Evolutionary conservation across 768 basidiomycete genomes (phyloP).

Genomic region (Pleurotus tuber-regium): DNA sequence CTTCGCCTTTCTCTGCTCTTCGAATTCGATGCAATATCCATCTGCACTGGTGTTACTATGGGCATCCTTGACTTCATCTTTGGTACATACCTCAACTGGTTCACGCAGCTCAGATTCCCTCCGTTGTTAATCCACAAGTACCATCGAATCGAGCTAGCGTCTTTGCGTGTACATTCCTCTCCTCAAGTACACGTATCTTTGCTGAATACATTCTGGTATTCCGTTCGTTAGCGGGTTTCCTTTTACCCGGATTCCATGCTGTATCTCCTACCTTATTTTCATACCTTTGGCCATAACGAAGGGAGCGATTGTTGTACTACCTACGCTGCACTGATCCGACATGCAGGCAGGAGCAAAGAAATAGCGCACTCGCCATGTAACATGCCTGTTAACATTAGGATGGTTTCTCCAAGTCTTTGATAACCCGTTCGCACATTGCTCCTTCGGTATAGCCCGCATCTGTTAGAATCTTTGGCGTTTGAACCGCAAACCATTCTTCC

Average conservation of each 20-base stretch:
- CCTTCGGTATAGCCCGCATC: conserved; percentile 12
- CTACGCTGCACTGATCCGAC: not conserved
- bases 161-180: conserved; percentile 11
- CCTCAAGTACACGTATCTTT: conserved; percentile 15
- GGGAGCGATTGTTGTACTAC: conserved; percentile 12
- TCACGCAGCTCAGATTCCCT: not conserved
- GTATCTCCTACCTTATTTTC: conserved; percentile 14
- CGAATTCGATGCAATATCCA: conserved; percentile 18
- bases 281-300: conserved; percentile 16
- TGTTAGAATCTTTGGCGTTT: conserved; percentile 19
- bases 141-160: not conserved
- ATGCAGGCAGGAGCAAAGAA: not conserved
- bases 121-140: conserved; percentile 3
- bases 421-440: conserved; percentile 15
- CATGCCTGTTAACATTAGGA: conserved; percentile 15
- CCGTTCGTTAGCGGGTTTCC: conserved; percentile 20
- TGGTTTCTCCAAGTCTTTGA: conserved; percentile 20
- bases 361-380: not conserved
- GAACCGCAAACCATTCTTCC: conserved; percentile 3
- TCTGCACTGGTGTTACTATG: conserved; percentile 18
- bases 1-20: conserved; percentile 19
- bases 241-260: conserved; percentile 12
- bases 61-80: conserved; percentile 13
- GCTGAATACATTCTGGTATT: conserved; percentile 25
- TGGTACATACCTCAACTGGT: not conserved